Conservation (phyloP, 495 filamentous ascomycete genomes). For the Penicillium verhagenii region DNA sequence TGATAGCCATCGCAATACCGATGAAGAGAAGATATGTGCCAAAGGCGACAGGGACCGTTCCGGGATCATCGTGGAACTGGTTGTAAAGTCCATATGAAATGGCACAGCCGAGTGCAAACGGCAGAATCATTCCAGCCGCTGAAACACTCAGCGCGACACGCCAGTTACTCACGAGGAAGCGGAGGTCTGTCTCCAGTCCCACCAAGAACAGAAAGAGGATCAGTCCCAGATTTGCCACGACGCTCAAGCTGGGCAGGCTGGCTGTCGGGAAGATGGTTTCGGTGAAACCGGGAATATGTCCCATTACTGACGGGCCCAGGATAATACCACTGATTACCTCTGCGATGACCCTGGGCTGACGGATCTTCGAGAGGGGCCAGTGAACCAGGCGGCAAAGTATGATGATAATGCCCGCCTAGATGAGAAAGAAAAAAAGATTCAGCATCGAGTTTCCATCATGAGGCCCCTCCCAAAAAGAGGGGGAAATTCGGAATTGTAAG, state of each 20-base stretch:
- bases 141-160: constrained; percentile 78
- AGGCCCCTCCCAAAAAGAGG: background rate
- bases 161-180: constrained; percentile 86
- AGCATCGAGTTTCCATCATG: background rate
- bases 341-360: constrained; percentile 91
- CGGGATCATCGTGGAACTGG: constrained; percentile 66
- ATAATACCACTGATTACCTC: constrained; percentile 94
- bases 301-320: constrained; percentile 83
- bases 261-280: constrained; percentile 70
- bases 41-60: constrained; percentile 65
- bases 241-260: constrained; percentile 71
- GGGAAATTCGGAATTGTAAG: background rate
- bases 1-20: constrained; percentile 92
- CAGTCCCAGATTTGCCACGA: constrained; percentile 87
- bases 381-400: constrained; percentile 83
- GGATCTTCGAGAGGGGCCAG: constrained; percentile 78
- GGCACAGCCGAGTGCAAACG: constrained; percentile 65
- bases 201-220: constrained; percentile 91
- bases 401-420: constrained; percentile 82
- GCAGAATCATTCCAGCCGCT: constrained; percentile 80
- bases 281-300: constrained; percentile 78
- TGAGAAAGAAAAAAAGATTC: background rate
- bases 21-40: constrained; percentile 90
- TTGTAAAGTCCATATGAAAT: constrained; percentile 87
- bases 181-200: constrained; percentile 87